phyloP scores from a whole-genome alignment of 1,139 yeast species.

The Debaryomyces robertsiae region DNA sequence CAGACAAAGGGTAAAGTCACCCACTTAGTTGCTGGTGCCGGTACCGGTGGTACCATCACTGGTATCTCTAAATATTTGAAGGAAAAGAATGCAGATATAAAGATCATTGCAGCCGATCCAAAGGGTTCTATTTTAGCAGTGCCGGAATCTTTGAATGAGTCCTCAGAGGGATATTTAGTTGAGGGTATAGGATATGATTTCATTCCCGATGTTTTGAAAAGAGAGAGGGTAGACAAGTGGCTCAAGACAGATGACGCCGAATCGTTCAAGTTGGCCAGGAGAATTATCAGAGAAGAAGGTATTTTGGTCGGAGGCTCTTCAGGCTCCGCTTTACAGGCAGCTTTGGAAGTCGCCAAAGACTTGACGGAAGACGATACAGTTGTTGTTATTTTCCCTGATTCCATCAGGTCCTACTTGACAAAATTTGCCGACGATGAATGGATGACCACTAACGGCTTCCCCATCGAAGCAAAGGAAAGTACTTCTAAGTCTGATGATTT shows the following conservation, averaged over 20 bases:
- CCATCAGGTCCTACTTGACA: slow-evolving; percentile 82
- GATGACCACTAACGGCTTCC: slow-evolving; percentile 80
- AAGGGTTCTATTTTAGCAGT: slow-evolving; percentile 82
- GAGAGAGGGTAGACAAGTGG: slow-evolving; percentile 74
- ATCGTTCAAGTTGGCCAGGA: slow-evolving; percentile 78
- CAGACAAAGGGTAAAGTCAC: slow-evolving; percentile 75
- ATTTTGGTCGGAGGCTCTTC: slow-evolving; percentile 87
- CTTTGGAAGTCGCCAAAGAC: slow-evolving; percentile 68
- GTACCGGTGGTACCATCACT: slow-evolving; percentile 83
- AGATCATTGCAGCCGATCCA: slow-evolving; percentile 83
- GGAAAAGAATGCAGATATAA: slow-evolving; percentile 64
- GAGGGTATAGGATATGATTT: slow-evolving; percentile 95
- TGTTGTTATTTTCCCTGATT: slow-evolving; percentile 86
- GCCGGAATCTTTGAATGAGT: slow-evolving; percentile 72
- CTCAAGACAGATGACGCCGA: slow-evolving; percentile 85
- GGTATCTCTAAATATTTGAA: slow-evolving; percentile 80
- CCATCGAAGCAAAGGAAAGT: slow-evolving; percentile 43
- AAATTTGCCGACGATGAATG: slow-evolving; percentile 92
- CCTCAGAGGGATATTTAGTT: slow-evolving; percentile 68
- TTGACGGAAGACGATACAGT: slow-evolving; percentile 74
- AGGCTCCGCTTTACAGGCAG: slow-evolving; percentile 84
- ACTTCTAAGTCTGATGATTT: slow-evolving; percentile 56
- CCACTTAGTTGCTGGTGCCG: slow-evolving; percentile 87
- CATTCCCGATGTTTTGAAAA: slow-evolving; percentile 77
- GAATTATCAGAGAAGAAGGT: slow-evolving; percentile 84